Percentiles rank a stretch among this genome's conserved stretches.
Conservation (phyloP, 768 basidiomycete species). For the Kwoniella sp. region DNA sequence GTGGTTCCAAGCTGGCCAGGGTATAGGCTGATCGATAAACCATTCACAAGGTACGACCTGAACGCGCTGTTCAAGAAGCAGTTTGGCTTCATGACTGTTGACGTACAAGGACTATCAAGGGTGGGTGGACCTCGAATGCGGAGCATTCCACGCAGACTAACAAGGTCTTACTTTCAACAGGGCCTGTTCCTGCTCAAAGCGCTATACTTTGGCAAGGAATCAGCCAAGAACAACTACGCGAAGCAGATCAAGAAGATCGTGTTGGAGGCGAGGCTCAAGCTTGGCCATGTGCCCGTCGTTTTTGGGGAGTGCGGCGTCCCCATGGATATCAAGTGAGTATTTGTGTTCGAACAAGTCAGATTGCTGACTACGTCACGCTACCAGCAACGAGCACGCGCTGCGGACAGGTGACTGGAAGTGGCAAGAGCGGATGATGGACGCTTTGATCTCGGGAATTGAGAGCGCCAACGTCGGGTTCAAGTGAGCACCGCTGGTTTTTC, state of each 20-base stretch:
- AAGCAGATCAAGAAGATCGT: constrained; percentile 77
- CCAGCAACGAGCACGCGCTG: constrained; percentile 69
- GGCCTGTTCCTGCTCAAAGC: constrained; percentile 77
- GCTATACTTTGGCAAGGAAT: constrained; percentile 82
- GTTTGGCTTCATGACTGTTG: constrained; percentile 79
- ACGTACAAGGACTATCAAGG: constrained; percentile 85
- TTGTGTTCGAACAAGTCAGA: not conserved
- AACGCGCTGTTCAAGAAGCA: constrained; percentile 78
- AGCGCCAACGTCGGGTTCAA: constrained; percentile 73
- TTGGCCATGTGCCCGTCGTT: constrained; percentile 78
- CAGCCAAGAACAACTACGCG: constrained; percentile 73
- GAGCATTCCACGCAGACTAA: not conserved
- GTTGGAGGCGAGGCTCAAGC: constrained; percentile 60
- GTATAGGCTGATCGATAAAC: not conserved
- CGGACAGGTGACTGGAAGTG: constrained; percentile 66
- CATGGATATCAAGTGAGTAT: constrained; percentile 89
- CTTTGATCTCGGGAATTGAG: constrained; percentile 78
- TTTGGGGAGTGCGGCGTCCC: constrained; percentile 93
- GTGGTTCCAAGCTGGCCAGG: not conserved
- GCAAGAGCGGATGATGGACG: constrained; percentile 93
- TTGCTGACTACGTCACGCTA: not conserved
- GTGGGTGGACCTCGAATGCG: constrained; percentile 53
- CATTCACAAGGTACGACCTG: constrained; percentile 86
- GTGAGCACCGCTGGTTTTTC: constrained; percentile 54
- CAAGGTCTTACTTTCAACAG: constrained; percentile 51